Evolutionary conservation across 371 early-diverging fungal species (phyloP).

Genomic region (Mucor saturninus): DNA sequence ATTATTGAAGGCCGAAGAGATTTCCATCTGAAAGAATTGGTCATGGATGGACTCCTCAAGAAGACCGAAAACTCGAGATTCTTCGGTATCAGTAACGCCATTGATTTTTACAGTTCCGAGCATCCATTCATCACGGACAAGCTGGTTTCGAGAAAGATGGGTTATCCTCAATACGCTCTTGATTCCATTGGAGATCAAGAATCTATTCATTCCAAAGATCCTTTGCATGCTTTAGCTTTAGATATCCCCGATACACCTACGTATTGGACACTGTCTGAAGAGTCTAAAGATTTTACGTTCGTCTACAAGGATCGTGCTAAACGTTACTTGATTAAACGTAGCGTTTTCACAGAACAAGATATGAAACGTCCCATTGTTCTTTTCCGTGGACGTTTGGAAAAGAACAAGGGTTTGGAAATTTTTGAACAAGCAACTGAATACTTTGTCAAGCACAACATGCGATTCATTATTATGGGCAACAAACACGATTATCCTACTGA

Average conservation of each 20-base stretch:
- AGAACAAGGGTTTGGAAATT: constrained; percentile 49
- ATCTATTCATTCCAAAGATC: constrained; percentile 13
- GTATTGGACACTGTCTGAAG: constrained; percentile 35
- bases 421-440: constrained; percentile 47
- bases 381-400: constrained; percentile 59
- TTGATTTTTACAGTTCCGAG: constrained; percentile 53
- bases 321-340: constrained; percentile 51
- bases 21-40: constrained; percentile 66
- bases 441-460: constrained; percentile 54
- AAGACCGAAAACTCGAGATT: constrained; percentile 57
- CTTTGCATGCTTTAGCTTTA: constrained; percentile 17
- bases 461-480: constrained; percentile 63
- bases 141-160: constrained; percentile 42
- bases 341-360: constrained; percentile 49
- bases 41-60: constrained; percentile 59
- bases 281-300: constrained; percentile 40
- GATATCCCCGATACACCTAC: constrained; percentile 24
- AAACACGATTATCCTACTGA: constrained; percentile 56
- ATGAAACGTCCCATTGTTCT: constrained; percentile 58
- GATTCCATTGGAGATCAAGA: constrained; percentile 31
- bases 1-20: constrained; percentile 64
- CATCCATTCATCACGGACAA: constrained; percentile 61
- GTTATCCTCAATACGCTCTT: constrained; percentile 52
- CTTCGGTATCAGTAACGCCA: constrained; percentile 66
- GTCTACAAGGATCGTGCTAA: constrained; percentile 60